Evolutionary conservation across 202 grass and related monocot species (phyloP), one percentile per base, ranked within the genome.

Genomic region (Tripidium arundinaceum): DNA sequence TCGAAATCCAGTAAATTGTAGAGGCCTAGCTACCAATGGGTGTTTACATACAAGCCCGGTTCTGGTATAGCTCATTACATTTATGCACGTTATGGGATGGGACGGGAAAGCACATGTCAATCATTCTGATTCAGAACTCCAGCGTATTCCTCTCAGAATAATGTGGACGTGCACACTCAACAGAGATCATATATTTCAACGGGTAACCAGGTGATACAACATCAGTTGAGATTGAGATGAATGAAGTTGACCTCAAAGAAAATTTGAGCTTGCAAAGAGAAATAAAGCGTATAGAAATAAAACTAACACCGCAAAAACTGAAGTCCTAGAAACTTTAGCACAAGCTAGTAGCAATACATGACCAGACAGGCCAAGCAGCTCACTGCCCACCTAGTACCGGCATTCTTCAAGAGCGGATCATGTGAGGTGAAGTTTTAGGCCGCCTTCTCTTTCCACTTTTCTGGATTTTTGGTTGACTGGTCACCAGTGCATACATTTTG

Each of bases 401-500:
- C 1, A 3, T 24, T 74, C 67, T 74, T 91, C 79, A 91, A 73
- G 81, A 90, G 64, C 62, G 65, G 65, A 98, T 98, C 67, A 91
- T 7, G 65, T 31, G 75, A 66, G 96, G 96, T 70, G 42, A 75
- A 55, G 85, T 80, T 54, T 85, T 87, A 58, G 81, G 79, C 11
- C 47, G 86, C 62, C 87, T 91, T 89, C 84, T 90, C 78, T 79
- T 84, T 50, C 74, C 78, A 49, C 75, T 85, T 10, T 66, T 76
- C 33, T 26, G 19, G 22, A 79, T 38, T 75, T 83, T 89, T 8
- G 82, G 92, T 49, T 85, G 83, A 40, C 77, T 84, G 3, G 90
- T 95, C 77, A 88, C 90, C 74, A 98, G 73, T 24, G 90, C 92
- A 40, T 98, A 98, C 88, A 98, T 98, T 89, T 94, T 98, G 40